Conservation (phyloP, 164 flowering plant species). For the Nymphaea thermarum region DNA sequence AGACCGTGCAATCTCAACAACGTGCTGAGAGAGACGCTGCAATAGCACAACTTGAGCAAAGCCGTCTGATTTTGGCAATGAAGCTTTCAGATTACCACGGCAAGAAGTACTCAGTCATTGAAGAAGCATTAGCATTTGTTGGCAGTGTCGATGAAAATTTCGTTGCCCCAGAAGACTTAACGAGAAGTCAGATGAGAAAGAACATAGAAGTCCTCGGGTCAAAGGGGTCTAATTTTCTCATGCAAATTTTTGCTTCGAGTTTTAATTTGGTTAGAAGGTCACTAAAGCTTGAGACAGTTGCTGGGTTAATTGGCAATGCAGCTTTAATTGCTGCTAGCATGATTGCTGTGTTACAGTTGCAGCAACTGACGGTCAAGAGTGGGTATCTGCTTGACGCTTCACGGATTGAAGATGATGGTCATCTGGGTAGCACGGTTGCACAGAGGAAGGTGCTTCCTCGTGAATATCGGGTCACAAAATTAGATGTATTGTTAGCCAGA, state of each 20-base stretch:
- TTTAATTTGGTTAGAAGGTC: slow-evolving; percentile 40
- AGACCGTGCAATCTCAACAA: slow-evolving; percentile 81
- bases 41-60: slow-evolving; percentile 79
- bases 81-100: slow-evolving; percentile 86
- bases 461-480: slow-evolving; percentile 5
- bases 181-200: slow-evolving; percentile 24
- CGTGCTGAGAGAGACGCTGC: slow-evolving; percentile 91
- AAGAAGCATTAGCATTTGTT: slow-evolving; percentile 80
- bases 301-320: slow-evolving; percentile 73
- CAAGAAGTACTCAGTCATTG: slow-evolving; percentile 73
- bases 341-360: slow-evolving; percentile 38
- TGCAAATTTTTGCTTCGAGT: slow-evolving; percentile 40
- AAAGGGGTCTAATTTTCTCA: slow-evolving; percentile 32
- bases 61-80: slow-evolving; percentile 78
- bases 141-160: slow-evolving; percentile 54
- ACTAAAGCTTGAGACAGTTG: slow-evolving; percentile 43
- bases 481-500: slow-evolving; percentile 22
- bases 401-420: slow-evolving; percentile 8
- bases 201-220: slow-evolving; percentile 14
- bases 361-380: slow-evolving; percentile 10
- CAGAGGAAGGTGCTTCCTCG: slow-evolving; percentile 8
- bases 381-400: slow-evolving; percentile 6
- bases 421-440: slow-evolving; percentile 5
- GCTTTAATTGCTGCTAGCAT: slow-evolving; percentile 67
- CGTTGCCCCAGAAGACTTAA: slow-evolving; percentile 43